phyloP scores from a whole-genome alignment of 345 rosid species.

The Ceriops decandra region DNA sequence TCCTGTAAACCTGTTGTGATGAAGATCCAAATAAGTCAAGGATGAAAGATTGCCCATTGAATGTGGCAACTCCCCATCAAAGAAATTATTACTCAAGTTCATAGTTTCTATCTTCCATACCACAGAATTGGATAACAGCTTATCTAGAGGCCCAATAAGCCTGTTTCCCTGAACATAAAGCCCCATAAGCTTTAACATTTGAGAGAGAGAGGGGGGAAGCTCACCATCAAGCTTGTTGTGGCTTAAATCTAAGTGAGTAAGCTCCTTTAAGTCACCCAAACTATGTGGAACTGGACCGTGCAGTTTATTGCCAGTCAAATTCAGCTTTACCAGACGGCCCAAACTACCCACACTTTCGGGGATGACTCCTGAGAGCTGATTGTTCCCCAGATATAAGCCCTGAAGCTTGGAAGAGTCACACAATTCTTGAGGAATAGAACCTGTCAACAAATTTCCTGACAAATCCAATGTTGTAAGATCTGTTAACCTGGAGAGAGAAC shows the following conservation, averaged over 20 bases:
- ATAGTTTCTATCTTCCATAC: constrained; percentile 64
- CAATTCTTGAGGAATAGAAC: constrained; percentile 58
- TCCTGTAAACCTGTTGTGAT: constrained; percentile 55
- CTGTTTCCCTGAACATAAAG: constrained; percentile 68
- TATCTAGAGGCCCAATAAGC: constrained; percentile 46
- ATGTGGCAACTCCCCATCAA: constrained; percentile 49
- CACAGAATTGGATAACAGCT: constrained; percentile 40
- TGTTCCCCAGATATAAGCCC: constrained; percentile 73
- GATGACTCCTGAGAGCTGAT: constrained; percentile 62
- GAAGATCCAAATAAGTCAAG: constrained; percentile 64
- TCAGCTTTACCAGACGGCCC: constrained; percentile 73
- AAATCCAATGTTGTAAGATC: constrained; percentile 80
- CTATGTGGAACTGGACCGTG: constrained; percentile 54
- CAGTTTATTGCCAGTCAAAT: constrained; percentile 62
- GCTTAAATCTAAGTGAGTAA: constrained; percentile 84
- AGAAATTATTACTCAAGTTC: constrained; percentile 62
- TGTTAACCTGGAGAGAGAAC: constrained; percentile 55
- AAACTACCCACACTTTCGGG: constrained; percentile 66
- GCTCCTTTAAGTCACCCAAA: constrained; percentile 70
- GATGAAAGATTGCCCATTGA: constrained; percentile 66
- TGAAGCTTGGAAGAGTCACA: constrained; percentile 67
- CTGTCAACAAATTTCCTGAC: constrained; percentile 58
- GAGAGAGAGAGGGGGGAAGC: constrained; percentile 63
- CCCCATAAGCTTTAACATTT: constrained; percentile 69
- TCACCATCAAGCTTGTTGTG: constrained; percentile 54